These are phyloP conservation scores for Immersiporthe knoxdaviesiana DNA, from an alignment of 2,329 filamentous ascomycete genomes.

Conservation along the genomic window DNA sequence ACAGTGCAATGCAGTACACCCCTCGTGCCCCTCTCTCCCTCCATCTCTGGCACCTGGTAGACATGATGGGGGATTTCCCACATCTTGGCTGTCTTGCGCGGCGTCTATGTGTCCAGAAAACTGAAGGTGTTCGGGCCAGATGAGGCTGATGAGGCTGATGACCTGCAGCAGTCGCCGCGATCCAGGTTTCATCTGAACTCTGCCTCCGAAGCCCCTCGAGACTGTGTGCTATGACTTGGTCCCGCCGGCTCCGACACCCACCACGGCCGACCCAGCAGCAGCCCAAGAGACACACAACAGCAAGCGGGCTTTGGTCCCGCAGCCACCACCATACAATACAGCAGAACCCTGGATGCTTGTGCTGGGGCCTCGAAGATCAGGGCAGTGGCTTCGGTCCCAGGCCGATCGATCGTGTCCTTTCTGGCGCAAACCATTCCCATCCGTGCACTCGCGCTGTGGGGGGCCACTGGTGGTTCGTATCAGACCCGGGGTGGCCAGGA, in stretches of 20 bases:
- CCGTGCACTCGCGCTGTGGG: neutral
- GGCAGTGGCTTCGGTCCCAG: neutral
- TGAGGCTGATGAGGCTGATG: conserved; percentile 14
- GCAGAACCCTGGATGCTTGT: neutral
- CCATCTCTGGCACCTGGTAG: neutral
- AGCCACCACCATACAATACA: neutral
- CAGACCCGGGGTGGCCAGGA: conserved; percentile 1
- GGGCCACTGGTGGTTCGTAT: neutral
- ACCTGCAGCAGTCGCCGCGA: conserved; percentile 25
- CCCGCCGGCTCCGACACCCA: neutral
- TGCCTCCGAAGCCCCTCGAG: conserved; percentile 15
- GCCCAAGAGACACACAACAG: neutral
- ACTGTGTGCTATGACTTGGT: neutral
- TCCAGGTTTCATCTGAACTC: conserved; percentile 29
- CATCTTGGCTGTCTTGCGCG: neutral
- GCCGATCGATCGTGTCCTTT: neutral
- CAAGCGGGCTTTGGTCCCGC: neutral
- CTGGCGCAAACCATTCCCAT: neutral
- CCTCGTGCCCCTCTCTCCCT: neutral
- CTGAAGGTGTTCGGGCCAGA: conserved; percentile 13
- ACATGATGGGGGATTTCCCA: neutral
- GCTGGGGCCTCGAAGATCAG: neutral
- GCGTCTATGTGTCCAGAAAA: neutral
- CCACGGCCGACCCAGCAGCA: neutral
- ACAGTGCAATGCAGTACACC: neutral